Percentiles rank a stretch among this genome's conserved stretches.
These are phyloP conservation scores for Apiospora sp. DNA, from an alignment of 2,329 filamentous ascomycete species.

Conservation along the genomic window DNA sequence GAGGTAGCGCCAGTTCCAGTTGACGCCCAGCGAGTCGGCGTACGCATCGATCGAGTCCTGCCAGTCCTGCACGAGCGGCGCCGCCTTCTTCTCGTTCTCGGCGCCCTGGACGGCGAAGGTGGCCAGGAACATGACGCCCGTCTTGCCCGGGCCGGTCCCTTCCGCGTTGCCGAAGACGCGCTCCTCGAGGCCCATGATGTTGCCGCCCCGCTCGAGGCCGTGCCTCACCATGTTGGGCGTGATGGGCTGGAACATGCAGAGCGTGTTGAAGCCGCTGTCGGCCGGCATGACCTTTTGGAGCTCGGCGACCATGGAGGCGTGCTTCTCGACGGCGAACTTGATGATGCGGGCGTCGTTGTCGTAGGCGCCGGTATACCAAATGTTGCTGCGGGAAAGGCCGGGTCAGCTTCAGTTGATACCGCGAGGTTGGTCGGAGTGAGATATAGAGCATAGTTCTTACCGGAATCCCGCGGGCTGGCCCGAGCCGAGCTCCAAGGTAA, in stretches of 20 bases:
- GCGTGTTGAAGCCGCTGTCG: slow-evolving; percentile 36
- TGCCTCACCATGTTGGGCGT: slow-evolving; percentile 29
- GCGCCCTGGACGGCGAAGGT: slow-evolving; percentile 4
- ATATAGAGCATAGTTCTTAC: slow-evolving; percentile 13
- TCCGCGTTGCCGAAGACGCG: not conserved
- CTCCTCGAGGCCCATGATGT: slow-evolving; percentile 23
- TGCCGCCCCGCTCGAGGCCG: slow-evolving; percentile 17
- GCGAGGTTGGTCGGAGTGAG: not conserved
- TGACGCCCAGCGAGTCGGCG: slow-evolving; percentile 21
- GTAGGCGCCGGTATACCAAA: slow-evolving; percentile 45
- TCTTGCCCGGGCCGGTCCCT: not conserved
- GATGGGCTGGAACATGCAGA: slow-evolving; percentile 45
- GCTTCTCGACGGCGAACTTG: slow-evolving; percentile 41
- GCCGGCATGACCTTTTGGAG: slow-evolving; percentile 39
- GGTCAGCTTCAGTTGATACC: not conserved
- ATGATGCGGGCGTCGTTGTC: slow-evolving; percentile 41
- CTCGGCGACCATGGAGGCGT: slow-evolving; percentile 38
- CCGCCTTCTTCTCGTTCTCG: not conserved
- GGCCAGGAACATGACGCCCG: slow-evolving; percentile 16
- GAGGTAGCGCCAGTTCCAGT: slow-evolving; percentile 45
- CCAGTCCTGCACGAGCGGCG: slow-evolving; percentile 18
- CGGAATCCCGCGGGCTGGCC: slow-evolving; percentile 40
- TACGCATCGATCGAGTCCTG: slow-evolving; percentile 12
- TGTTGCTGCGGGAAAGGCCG: slow-evolving; percentile 30
- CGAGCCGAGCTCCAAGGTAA: slow-evolving; percentile 42